Percentiles rank a stretch among this genome's conserved stretches.
Evolutionary conservation across 163 green algal species (phyloP).

Genomic region (Chloromonas sp.): DNA sequence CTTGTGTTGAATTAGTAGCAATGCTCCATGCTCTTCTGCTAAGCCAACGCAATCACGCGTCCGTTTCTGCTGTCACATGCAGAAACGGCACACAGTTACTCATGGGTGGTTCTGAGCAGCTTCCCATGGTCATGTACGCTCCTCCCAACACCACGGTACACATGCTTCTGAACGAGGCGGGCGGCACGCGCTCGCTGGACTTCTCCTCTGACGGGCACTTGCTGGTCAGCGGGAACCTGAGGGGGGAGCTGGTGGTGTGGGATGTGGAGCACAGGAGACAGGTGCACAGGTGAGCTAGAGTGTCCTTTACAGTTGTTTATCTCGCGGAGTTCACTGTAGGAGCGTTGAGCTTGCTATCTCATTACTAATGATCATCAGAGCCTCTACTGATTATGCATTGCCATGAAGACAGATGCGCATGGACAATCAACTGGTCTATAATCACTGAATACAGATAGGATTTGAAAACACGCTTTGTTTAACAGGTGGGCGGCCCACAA

Average conservation of each 20-base stretch:
- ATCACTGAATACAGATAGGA: too few relatives aligned
- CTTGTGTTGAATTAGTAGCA: background rate
- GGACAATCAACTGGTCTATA: too few relatives aligned
- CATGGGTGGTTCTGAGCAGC: background rate
- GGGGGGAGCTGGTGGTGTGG: conserved; percentile 33
- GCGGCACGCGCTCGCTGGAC: conserved; percentile 22
- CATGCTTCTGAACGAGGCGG: conserved; percentile 30
- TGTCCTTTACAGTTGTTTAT: too few relatives aligned
- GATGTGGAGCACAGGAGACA: conserved; percentile 26
- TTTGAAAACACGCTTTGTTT: too few relatives aligned
- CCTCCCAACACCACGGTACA: conserved; percentile 25
- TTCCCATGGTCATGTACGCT: conserved; percentile 22
- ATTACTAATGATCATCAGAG: too few relatives aligned
- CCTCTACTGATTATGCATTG: too few relatives aligned
- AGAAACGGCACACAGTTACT: conserved; percentile 22
- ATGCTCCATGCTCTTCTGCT: background rate
- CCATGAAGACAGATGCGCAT: too few relatives aligned
- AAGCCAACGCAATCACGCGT: too few relatives aligned
- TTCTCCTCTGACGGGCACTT: conserved; percentile 34
- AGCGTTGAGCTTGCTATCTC: too few relatives aligned
- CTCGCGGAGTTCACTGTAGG: too few relatives aligned
- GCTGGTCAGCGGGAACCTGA: conserved; percentile 26
- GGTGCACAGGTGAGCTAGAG: conserved; percentile 13
- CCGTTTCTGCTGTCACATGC: background rate
- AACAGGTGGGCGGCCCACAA: conserved; percentile 31